Conservation (phyloP, 148 eudicot genomes). For the Camellia japonica region DNA sequence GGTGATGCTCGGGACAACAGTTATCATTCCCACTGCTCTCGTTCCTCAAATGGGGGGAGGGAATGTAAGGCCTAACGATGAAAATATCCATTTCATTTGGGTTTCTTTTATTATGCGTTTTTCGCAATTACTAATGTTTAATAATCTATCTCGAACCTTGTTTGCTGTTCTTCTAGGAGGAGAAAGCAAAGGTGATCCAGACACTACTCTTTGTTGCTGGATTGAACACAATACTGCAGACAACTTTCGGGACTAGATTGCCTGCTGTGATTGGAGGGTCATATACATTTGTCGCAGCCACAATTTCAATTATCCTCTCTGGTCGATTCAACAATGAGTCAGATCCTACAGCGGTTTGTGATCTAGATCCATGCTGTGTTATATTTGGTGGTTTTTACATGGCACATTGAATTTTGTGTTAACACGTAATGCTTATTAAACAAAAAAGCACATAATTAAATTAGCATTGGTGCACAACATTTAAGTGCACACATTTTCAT, state of each 20-base stretch:
- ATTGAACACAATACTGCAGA: slow-evolving; percentile 79
- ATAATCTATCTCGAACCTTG: slow-evolving; percentile 2
- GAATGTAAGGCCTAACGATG: slow-evolving; percentile 47
- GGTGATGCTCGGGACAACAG: slow-evolving; percentile 95
- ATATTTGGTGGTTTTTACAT: not conserved
- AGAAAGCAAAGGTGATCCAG: slow-evolving; percentile 96
- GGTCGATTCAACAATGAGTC: slow-evolving; percentile 66
- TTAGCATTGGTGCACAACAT: slow-evolving; percentile 48
- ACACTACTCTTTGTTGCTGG: slow-evolving; percentile 96
- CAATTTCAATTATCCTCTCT: slow-evolving; percentile 87
- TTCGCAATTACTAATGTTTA: not conserved
- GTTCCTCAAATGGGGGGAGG: slow-evolving; percentile 99
- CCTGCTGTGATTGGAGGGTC: slow-evolving; percentile 98
- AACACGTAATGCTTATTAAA: not conserved
- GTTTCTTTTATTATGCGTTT: slow-evolving; percentile 1
- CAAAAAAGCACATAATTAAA: slow-evolving; percentile 10
- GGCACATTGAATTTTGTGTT: not conserved
- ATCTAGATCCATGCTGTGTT: slow-evolving; percentile 2
- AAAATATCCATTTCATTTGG: not conserved
- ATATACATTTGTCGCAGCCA: slow-evolving; percentile 86
- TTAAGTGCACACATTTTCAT: not conserved
- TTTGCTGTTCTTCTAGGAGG: slow-evolving; percentile 47
- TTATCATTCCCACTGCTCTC: slow-evolving; percentile 85
- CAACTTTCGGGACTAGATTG: slow-evolving; percentile 83
- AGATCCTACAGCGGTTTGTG: slow-evolving; percentile 64